Evolutionary conservation across 345 rosid species (phyloP).

Genomic region (Brassica nigra): DNA sequence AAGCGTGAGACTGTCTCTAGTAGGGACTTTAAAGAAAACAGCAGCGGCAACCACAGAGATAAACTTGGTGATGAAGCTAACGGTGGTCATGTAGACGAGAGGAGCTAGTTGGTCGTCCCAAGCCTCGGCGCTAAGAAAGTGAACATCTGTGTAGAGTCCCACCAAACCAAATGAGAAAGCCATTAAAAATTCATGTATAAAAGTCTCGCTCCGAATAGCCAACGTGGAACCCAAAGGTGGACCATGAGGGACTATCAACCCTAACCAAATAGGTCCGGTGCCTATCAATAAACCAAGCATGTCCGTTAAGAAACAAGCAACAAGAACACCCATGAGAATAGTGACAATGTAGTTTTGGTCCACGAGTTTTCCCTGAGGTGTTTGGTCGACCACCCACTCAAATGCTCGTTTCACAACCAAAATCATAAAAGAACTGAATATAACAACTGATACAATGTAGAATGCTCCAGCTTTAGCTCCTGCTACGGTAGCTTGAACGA

Average conservation of each 20-base stretch:
- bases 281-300: conserved; percentile 67
- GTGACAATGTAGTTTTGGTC: conserved; percentile 47
- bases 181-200: conserved; percentile 58
- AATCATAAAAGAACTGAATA: conserved; percentile 31
- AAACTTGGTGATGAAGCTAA: conserved; percentile 50
- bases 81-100: conserved; percentile 41
- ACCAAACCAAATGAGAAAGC: conserved; percentile 58
- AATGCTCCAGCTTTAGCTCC: conserved; percentile 30
- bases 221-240: conserved; percentile 63
- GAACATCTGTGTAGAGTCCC: conserved; percentile 59
- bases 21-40: conserved; percentile 44
- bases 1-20: conserved; percentile 57
- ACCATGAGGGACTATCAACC: conserved; percentile 66
- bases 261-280: conserved; percentile 63
- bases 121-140: conserved; percentile 28
- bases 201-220: conserved; percentile 56
- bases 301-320: conserved; percentile 59
- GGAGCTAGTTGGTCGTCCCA: conserved; percentile 56
- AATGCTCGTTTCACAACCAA: conserved; percentile 37
- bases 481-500: conserved; percentile 41
- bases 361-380: conserved; percentile 61
- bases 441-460: conserved; percentile 35
- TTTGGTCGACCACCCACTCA: conserved; percentile 51
- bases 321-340: conserved; percentile 52
- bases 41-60: conserved; percentile 37